A percentile compares a stretch with the other conserved stretches of the same genome.
These are phyloP conservation scores for Rosa persica DNA, from an alignment of 306 rosid genomes.

Conservation along the genomic window DNA sequence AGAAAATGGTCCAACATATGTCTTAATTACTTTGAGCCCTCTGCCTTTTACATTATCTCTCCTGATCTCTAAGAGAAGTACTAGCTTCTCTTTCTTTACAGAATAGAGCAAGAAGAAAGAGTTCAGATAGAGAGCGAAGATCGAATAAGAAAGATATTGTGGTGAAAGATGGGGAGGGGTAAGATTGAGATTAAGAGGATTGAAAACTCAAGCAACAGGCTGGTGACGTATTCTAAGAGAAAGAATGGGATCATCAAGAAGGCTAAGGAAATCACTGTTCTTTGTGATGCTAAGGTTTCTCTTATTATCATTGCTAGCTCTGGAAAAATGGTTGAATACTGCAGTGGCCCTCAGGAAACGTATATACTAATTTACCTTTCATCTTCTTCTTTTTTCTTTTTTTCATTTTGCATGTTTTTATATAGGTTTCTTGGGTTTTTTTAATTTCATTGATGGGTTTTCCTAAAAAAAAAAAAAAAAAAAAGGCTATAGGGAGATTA, in stretches of 20 bases:
- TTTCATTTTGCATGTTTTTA: no score
- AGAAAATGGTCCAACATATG: constrained; percentile 39
- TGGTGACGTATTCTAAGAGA: constrained; percentile 83
- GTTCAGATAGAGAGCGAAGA: neutral
- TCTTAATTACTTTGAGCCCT: constrained; percentile 7
- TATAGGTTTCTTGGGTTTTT: neutral
- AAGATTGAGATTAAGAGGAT: constrained; percentile 96
- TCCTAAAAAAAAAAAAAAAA: neutral
- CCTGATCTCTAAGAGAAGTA: neutral
- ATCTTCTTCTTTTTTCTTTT: neutral
- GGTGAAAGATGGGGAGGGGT: constrained; percentile 76
- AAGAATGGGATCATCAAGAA: constrained; percentile 78
- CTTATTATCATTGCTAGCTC: constrained; percentile 60
- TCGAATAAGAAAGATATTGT: neutral
- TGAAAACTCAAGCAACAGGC: constrained; percentile 83
- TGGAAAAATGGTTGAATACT: constrained; percentile 71
- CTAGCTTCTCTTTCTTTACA: neutral
- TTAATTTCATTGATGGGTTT: neutral
- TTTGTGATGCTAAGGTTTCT: constrained; percentile 82
- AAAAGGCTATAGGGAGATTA: neutral
- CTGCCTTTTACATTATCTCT: neutral
- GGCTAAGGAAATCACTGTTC: constrained; percentile 74
- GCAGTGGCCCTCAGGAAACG: constrained; percentile 63
- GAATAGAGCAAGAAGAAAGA: neutral
- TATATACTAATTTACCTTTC: constrained; percentile 3